Evolutionary conservation across 1,139 yeast species (phyloP).

Genomic region (Torulaspora pretoriensis): DNA sequence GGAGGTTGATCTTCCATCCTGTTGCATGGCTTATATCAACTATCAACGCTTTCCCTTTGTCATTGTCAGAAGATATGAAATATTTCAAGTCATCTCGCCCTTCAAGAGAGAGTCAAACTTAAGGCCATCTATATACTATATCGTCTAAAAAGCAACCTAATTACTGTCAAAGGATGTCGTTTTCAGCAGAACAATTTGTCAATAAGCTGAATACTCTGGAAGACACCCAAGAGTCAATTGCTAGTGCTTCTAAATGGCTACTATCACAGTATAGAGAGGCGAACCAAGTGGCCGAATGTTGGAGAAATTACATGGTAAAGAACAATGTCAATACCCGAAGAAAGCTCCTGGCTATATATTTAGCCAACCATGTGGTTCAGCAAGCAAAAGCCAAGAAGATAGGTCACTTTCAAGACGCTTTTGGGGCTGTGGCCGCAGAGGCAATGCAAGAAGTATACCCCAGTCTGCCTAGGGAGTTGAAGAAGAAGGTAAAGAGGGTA

Average conservation of each 20-base stretch:
- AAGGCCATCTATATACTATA: neutral
- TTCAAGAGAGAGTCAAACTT: neutral
- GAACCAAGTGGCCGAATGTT: constrained; percentile 53
- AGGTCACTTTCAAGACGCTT: constrained; percentile 57
- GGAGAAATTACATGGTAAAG: constrained; percentile 45
- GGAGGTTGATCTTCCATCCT: constrained; percentile 6
- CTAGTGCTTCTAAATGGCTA: constrained; percentile 82
- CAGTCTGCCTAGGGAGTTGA: constrained; percentile 36
- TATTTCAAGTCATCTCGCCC: constrained; percentile 5
- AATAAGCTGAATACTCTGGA: constrained; percentile 58
- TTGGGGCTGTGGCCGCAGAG: constrained; percentile 46
- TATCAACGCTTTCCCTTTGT: neutral
- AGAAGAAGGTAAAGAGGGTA: constrained; percentile 60
- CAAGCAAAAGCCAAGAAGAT: constrained; percentile 67
- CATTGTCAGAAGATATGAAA: neutral
- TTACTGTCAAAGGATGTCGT: constrained; percentile 42
- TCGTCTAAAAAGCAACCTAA: neutral
- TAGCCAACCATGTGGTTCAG: constrained; percentile 82
- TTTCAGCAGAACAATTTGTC: constrained; percentile 52
- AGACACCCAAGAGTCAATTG: constrained; percentile 85
- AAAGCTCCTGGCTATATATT: constrained; percentile 60
- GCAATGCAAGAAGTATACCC: constrained; percentile 31
- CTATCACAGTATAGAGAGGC: constrained; percentile 72
- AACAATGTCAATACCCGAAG: constrained; percentile 41
- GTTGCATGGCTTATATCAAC: neutral